phyloP scores from a whole-genome alignment of 164 flowering plant genomes.

The Umbellularia californica region DNA sequence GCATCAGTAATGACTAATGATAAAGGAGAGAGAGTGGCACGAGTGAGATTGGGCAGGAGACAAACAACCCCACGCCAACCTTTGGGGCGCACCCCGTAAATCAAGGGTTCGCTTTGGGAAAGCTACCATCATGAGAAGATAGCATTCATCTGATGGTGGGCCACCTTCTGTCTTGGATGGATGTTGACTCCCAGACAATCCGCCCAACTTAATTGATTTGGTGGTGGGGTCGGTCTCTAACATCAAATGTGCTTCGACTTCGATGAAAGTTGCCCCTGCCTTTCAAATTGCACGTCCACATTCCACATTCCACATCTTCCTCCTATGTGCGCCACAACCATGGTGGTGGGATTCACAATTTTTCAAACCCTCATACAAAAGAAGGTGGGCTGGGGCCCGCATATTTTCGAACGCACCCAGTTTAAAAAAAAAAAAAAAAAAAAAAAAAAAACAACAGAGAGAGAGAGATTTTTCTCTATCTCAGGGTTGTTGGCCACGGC shows the following conservation, averaged over 20 bases:
- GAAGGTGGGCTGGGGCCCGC: neutral
- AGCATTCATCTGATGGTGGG: conserved; percentile 1
- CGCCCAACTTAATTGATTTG: neutral
- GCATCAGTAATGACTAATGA: neutral
- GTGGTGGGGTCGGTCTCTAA: neutral
- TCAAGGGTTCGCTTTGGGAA: conserved; percentile 5
- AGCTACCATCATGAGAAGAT: conserved; percentile 1
- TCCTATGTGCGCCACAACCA: neutral
- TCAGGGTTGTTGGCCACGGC: neutral
- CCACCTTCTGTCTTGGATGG: neutral
- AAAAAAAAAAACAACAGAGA: neutral
- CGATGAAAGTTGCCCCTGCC: neutral
- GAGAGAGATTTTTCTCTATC: neutral
- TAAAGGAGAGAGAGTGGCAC: neutral
- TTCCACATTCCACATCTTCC: neutral
- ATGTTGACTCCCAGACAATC: neutral
- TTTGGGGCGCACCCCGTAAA: neutral
- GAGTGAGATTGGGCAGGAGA: neutral
- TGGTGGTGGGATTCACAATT: too few relatives aligned
- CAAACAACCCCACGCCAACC: neutral
- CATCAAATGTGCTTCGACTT: conserved; percentile 2
- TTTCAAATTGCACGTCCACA: neutral
- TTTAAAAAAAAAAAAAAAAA: too few relatives aligned
- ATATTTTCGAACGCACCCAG: neutral
- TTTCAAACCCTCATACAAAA: neutral